Base-by-base conservation (phyloP, 257 asterid species). In the Solanum peruvianum region DNA sequence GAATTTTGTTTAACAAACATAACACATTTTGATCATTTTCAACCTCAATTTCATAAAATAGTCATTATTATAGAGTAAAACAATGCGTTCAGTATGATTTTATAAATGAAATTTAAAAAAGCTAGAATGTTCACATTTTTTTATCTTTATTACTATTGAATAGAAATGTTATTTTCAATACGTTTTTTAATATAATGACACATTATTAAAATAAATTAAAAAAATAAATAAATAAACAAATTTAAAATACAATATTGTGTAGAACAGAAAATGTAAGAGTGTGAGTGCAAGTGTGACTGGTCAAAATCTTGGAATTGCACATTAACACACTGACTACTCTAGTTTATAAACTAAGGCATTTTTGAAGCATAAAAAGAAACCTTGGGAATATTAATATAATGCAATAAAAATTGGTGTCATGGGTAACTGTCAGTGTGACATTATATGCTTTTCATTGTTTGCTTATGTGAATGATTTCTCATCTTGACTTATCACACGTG, bases 221-320 rank as follows among this genome's bases (percentile, higher is more conserved):
- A 29, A 31, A 37, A 16, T 31, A 31, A 69, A 31, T 31, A 4
- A 67, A 67, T 67, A 6, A 13, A 67, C n/a, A 70, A 31, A 8
- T 35, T 21, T 37, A 20, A 20, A 37, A 20, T 73, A 37, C 35
- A 37, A 73, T 73, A 37, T 37, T 73, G 11, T 73, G 31, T 0
- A 21, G 39, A 73, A 72, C 81, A 73, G 16, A 5, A 37, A 37
- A 72, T 75, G 33, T 77, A 15, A 42, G 35, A 3, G 62, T 44
- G 81, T 73, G 58, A 41, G 11, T 75, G 83, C 25, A 3, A 16
- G 44, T 47, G 42, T 45, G 84, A 47, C 84, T 29, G 45, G 85
- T 81, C 85, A 80, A 80, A 80, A 49, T 47, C 69, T 81, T 49
- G 69, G 85, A 70, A 81, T 81, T 49, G 69, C 69, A 9, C 85